Conservation (phyloP, 805 yeast species). For the Monosporozyma solicola region DNA sequence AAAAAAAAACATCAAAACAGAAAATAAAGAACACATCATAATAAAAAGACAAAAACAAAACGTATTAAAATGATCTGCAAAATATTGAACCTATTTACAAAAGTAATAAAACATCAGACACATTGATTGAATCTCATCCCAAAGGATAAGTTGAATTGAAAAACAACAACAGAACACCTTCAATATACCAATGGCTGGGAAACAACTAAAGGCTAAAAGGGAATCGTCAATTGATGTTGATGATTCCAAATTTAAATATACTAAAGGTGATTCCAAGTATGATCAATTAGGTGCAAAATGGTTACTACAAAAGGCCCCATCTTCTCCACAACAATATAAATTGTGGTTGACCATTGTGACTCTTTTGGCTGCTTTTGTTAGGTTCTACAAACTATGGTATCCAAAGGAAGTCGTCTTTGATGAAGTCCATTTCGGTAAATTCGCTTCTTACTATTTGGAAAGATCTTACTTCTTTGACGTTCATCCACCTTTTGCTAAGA, state of each 20-base stretch:
- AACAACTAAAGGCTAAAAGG: neutral
- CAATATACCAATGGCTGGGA: neutral
- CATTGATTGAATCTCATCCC: too few species aligned
- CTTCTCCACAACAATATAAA: conserved; percentile 31
- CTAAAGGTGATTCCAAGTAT: conserved; percentile 11
- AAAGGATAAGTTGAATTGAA: neutral
- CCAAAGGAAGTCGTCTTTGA: conserved; percentile 78
- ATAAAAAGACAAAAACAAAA: too few species aligned
- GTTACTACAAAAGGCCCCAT: conserved; percentile 22
- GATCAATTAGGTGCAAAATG: conserved; percentile 20
- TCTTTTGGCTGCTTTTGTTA: conserved; percentile 50
- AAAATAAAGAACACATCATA: too few species aligned
- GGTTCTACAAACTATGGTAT: conserved; percentile 53
- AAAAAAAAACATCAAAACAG: too few species aligned
- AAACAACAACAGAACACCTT: neutral
- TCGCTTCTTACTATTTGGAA: conserved; percentile 77
- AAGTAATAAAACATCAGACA: too few species aligned
- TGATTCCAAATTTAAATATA: conserved; percentile 21
- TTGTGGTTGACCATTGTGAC: conserved; percentile 55
- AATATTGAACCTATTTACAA: too few species aligned
- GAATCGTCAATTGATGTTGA: conserved; percentile 13
- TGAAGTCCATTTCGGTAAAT: conserved; percentile 82
- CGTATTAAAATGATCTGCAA: too few species aligned
- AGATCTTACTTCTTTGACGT: conserved; percentile 91
- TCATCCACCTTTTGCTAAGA: conserved; percentile 96